phyloP scores from a whole-genome alignment of 2,329 filamentous ascomycete species.

The Neofusicoccum ribis region DNA sequence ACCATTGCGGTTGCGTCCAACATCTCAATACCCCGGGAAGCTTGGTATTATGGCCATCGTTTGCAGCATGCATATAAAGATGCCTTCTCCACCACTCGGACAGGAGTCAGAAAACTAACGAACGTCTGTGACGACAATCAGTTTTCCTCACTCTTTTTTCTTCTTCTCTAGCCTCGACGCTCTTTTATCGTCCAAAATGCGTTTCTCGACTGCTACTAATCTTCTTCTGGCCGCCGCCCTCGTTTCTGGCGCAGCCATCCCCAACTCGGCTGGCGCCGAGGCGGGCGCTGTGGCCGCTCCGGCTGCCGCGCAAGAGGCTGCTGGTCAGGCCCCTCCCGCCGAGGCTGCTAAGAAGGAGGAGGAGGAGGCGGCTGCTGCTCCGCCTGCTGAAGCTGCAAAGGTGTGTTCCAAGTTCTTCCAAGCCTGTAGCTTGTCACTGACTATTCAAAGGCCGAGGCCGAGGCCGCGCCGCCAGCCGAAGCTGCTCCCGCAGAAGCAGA shows the following conservation, averaged over 20 bases:
- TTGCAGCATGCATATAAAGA: background rate
- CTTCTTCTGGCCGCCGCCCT: background rate
- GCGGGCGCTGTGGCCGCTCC: background rate
- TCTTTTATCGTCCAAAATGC: background rate
- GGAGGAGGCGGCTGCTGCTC: no score
- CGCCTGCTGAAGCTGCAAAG: no score
- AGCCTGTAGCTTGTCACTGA: no score
- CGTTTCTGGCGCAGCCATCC: conserved; percentile 3
- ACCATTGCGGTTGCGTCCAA: background rate
- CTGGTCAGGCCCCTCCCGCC: no score
- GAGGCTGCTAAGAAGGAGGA: no score
- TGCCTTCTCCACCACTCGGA: background rate
- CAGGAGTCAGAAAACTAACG: background rate
- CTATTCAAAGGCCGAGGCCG: no score
- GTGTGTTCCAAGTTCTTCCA: no score
- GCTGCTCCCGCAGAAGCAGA: background rate
- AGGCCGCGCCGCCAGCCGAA: background rate
- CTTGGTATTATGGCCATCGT: background rate
- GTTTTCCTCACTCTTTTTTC: background rate
- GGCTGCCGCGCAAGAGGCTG: no score
- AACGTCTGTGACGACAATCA: conserved; percentile 2
- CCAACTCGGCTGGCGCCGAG: background rate
- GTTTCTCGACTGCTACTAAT: background rate
- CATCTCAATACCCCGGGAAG: background rate
- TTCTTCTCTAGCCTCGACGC: no score